Conservation (phyloP, 2,329 filamentous ascomycete genomes). For the Dactylellina leptospora region DNA sequence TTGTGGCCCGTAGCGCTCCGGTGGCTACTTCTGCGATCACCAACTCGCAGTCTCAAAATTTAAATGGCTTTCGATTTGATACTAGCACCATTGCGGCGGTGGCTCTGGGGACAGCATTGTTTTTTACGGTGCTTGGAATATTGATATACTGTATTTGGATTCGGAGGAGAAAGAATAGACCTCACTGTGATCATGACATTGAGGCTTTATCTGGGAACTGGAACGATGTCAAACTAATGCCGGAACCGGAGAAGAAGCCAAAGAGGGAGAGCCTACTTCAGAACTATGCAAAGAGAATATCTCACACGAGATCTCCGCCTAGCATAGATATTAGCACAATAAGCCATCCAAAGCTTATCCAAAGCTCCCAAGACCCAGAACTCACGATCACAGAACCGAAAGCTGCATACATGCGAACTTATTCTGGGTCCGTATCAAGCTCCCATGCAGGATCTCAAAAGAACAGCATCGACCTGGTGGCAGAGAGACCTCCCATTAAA, state of each 20-base stretch:
- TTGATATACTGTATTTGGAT: constrained; percentile 26
- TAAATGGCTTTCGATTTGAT: constrained; percentile 9
- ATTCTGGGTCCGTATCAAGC: constrained; percentile 4
- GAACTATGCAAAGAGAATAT: constrained; percentile 34
- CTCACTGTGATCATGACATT: background rate
- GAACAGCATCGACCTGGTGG: background rate
- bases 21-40: background rate
- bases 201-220: background rate
- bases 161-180: constrained; percentile 4
- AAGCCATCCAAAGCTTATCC: constrained; percentile 42
- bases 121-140: constrained; percentile 22
- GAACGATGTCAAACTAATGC: background rate
- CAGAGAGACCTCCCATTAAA: constrained; percentile 19
- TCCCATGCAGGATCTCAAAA: constrained; percentile 9
- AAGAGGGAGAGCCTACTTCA: constrained; percentile 25
- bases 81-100: constrained; percentile 42
- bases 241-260: background rate
- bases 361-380: constrained; percentile 31
- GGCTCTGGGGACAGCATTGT: constrained; percentile 28
- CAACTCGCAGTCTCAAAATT: background rate
- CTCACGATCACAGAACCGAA: constrained; percentile 24
- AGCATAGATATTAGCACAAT: constrained; percentile 43
- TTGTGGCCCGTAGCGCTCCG: background rate
- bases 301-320: constrained; percentile 15
- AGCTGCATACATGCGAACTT: constrained; percentile 27